Evolutionary conservation across 1,284 basidiomycete genomes (phyloP), one percentile per base, ranked within the genome.

Genomic region (Vanrija pseudolonga): DNA sequence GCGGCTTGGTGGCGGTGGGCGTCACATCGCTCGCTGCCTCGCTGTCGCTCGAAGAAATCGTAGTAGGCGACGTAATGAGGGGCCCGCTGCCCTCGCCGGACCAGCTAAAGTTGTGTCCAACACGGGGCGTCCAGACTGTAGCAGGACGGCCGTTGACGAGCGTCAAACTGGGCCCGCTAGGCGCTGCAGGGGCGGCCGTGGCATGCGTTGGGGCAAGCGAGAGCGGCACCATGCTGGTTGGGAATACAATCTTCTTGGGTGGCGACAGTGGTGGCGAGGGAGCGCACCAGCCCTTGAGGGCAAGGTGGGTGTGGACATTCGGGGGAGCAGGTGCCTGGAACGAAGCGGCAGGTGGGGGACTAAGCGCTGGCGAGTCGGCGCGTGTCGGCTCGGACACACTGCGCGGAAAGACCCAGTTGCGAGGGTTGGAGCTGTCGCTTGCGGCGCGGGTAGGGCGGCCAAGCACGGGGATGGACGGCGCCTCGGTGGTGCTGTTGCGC

Each of bases 261-360:
- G 75, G 72, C 9, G 75, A 75, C n/a, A 60, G 60, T 1, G 73
- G 74, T 14, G 74, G 72, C 2, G 73, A 73, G 11, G 75, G 75
- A 2, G 75, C 74, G 50, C 73, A 76, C 47, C 72, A 76, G 49
- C 65, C 67, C 41, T 66, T 66, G 15, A 77, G 60, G 12, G 60
- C 60, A 6, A 77, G 65, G 45, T 74, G 69, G 6, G 63, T 59
- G 53, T 73, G 70, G 11, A 71, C 65, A 28, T 75, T 72, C 3
- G 75, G 74, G 7, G 61, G 57, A 2, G 60, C 56, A n/a, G 75
- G 74, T 8, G 69, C 60, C 36, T 61, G 56, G 62, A 68, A 77
- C 12, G 67, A 61, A 6, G 62, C 59, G 1, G 66, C 56, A 0
- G 71, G 72, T 11, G 69, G 62, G 6, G 62, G 57, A 26, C 47